Evolutionary conservation across 2,329 filamentous ascomycete genomes (phyloP), one percentile per base, ranked within the genome.

Genomic region (Paramyrothecium sp.): DNA sequence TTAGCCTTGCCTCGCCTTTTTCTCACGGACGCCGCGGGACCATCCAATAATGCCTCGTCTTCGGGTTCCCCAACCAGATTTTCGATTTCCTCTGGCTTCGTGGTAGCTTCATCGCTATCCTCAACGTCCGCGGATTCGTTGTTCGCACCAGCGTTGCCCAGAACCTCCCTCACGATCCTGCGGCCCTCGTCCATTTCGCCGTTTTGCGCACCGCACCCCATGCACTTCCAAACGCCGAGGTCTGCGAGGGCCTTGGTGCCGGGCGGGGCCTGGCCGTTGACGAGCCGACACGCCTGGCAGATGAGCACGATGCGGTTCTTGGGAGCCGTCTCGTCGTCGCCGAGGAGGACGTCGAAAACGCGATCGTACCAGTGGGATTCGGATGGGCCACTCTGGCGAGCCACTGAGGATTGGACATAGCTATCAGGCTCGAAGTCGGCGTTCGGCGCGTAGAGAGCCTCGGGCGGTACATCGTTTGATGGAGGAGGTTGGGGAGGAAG

Each of bases 191-290:
- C 90, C 65, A 92, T 85, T 66, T 90, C 85, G 0, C 94, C 94
- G 70, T 99, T 99, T 76, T 83, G 82, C 2, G 86, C 80, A 11
- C 89, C 88, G 68, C 95, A 99, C n/a, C 85, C 85, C 70, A 91
- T 89, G 73, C 95, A 99, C 59, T 88, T 87, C 95, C 95, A 99
- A 60, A 81, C 81, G 2, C 94, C 95, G 1, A 99, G 68, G 54
- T 97, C 93, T 44, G 90, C 86, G 1, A 94, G 75, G 0, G 81
- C 85, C 64, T 86, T 89, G 0, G 90, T 88, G 1, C 95, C 95
- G 0, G 95, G 94, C 2, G 95, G 93, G 3, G 95, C 95, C 71
- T 97, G 95, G 0, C 96, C 95, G 70, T 99, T 99, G 51, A 99
- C 93, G 2, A 97, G 83, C 30, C 91, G 83, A 71, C 95, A 99